Evolutionary conservation across 108 stramenopile genomes (phyloP).

Genomic region (Cyclotella sp.): DNA sequence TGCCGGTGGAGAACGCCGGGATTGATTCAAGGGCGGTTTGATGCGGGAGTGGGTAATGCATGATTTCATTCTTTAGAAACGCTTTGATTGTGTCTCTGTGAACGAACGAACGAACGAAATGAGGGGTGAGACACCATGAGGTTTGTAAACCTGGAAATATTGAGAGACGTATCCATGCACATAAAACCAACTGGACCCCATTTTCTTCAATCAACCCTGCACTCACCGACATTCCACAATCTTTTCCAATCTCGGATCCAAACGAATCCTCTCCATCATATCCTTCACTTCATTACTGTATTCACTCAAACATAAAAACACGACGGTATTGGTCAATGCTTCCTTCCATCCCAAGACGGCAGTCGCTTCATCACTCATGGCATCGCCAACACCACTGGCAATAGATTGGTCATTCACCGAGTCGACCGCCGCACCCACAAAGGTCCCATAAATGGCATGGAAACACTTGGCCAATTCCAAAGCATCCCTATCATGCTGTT

Average conservation of each 20-base stretch:
- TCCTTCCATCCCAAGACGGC: slow-evolving; percentile 65
- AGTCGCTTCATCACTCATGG: not conserved
- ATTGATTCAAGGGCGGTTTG: slow-evolving; percentile 78
- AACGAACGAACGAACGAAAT: not conserved
- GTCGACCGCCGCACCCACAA: slow-evolving; percentile 51
- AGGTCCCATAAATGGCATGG: slow-evolving; percentile 89
- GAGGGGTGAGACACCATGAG: not conserved
- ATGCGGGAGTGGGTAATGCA: slow-evolving; percentile 84
- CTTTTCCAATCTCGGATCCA: slow-evolving; percentile 79
- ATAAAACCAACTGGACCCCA: not conserved
- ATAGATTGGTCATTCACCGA: slow-evolving; percentile 6
- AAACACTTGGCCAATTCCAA: slow-evolving; percentile 93
- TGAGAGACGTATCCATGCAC: not conserved
- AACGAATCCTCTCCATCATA: slow-evolving; percentile 88
- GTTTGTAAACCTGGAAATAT: slow-evolving; percentile 6
- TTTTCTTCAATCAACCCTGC: not conserved
- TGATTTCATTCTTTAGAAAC: slow-evolving; percentile 91
- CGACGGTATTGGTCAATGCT: slow-evolving; percentile 85
- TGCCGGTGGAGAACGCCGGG: slow-evolving; percentile 61
- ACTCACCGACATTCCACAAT: slow-evolving; percentile 54
- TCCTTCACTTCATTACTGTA: slow-evolving; percentile 90
- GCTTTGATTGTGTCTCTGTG: slow-evolving; percentile 60
- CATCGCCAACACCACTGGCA: not conserved
- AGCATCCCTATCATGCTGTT: slow-evolving; percentile 91
- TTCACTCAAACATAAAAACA: slow-evolving; percentile 87